Conservation (phyloP, 441 rosid species). For the Bocquillonia castaneifolia region DNA sequence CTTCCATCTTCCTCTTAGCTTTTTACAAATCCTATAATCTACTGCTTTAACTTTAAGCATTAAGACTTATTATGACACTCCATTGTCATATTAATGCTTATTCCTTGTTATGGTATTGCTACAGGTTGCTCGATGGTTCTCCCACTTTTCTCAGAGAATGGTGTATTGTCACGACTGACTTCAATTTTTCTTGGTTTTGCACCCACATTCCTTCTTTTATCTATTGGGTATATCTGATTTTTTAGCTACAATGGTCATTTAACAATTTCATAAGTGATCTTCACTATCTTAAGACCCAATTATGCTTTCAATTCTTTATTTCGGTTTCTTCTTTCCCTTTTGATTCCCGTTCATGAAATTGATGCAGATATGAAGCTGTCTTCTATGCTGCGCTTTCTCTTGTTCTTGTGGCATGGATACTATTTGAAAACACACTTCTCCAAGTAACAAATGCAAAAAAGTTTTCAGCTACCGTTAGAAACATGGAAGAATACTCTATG, state of each 20-base stretch:
- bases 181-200: constrained; percentile 91
- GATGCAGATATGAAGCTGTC: constrained; percentile 83
- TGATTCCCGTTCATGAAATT: constrained; percentile 23
- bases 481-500: constrained; percentile 32
- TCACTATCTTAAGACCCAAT: neutral
- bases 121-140: constrained; percentile 76
- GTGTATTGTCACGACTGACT: constrained; percentile 68
- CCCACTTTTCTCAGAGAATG: constrained; percentile 71
- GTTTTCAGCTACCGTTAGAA: constrained; percentile 35
- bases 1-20: neutral
- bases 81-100: constrained; percentile 3
- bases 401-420: constrained; percentile 80
- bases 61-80: neutral
- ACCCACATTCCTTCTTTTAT: constrained; percentile 84
- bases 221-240: constrained; percentile 63
- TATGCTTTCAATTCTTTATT: constrained; percentile 8
- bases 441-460: constrained; percentile 41
- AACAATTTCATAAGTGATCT: constrained; percentile 1
- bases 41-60: constrained; percentile 8
- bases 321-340: neutral
- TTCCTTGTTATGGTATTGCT: constrained; percentile 16
- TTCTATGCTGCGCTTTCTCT: constrained; percentile 83
- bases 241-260: constrained; percentile 13
- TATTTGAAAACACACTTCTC: constrained; percentile 69
- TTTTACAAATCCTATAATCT: constrained; percentile 1